phyloP scores from a whole-genome alignment of 345 rosid species.

The Mangifera indica region DNA sequence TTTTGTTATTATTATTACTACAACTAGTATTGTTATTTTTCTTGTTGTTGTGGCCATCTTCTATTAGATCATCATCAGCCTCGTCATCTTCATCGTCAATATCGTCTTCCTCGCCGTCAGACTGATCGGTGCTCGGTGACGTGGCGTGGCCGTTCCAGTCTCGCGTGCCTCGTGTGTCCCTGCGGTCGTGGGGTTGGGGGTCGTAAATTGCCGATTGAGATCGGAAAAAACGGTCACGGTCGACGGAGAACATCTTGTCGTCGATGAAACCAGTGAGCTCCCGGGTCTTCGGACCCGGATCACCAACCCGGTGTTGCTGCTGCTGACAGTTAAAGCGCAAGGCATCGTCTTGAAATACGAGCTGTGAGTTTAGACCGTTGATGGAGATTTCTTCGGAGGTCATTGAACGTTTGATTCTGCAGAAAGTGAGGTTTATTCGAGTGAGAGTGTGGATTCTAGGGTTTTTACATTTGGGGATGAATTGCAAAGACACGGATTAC shows the following conservation, averaged over 20 bases:
- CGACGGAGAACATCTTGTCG: conserved; percentile 38
- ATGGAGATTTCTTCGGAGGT: conserved; percentile 47
- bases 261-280: conserved; percentile 56
- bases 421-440: neutral
- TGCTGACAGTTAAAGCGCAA: conserved; percentile 42
- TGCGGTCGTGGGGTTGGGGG: conserved; percentile 19
- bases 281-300: conserved; percentile 44
- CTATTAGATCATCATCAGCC: conserved; percentile 24
- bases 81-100: conserved; percentile 41
- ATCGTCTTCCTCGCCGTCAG: conserved; percentile 51
- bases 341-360: conserved; percentile 54
- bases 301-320: conserved; percentile 33
- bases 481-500: neutral
- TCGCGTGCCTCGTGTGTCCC: conserved; percentile 22
- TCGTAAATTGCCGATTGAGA: conserved; percentile 32
- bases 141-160: conserved; percentile 34
- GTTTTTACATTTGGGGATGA: conserved; percentile 8
- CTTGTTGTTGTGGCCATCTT: conserved; percentile 12
- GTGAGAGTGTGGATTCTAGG: conserved; percentile 5
- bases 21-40: conserved; percentile 19
- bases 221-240: conserved; percentile 48
- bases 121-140: conserved; percentile 35
- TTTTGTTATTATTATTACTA: conserved; percentile 18
- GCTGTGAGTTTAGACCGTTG: conserved; percentile 48
- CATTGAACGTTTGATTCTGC: conserved; percentile 27